Evolutionary conservation across 1,284 basidiomycete genomes (phyloP).

Genomic region (Ustilago tritici): DNA sequence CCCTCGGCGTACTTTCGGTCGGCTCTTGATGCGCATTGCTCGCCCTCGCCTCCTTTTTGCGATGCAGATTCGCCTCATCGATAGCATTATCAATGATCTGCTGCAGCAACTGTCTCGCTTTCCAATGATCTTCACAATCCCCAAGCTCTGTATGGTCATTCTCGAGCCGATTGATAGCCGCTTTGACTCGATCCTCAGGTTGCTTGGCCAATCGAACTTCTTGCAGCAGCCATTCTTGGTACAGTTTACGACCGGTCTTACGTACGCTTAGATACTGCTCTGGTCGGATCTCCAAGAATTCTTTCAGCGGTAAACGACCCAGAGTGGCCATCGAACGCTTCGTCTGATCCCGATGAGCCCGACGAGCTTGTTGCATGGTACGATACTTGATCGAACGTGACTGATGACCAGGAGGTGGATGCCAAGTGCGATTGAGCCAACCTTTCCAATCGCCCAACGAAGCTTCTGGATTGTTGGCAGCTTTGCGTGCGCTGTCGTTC

Average conservation of each 20-base stretch:
- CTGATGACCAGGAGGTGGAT: slow-evolving; percentile 34
- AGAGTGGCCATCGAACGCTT: slow-evolving; percentile 56
- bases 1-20: slow-evolving; percentile 30
- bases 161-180: slow-evolving; percentile 53
- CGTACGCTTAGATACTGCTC: slow-evolving; percentile 56
- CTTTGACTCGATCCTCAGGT: slow-evolving; percentile 52
- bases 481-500: slow-evolving; percentile 35
- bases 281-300: slow-evolving; percentile 55
- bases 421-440: slow-evolving; percentile 51
- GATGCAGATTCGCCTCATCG: slow-evolving; percentile 56
- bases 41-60: slow-evolving; percentile 45
- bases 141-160: slow-evolving; percentile 48
- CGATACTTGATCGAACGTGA: slow-evolving; percentile 46
- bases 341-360: slow-evolving; percentile 46
- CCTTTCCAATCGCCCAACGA: slow-evolving; percentile 50
- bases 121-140: slow-evolving; percentile 59
- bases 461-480: slow-evolving; percentile 21
- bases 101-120: slow-evolving; percentile 54
- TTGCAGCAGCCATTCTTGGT: slow-evolving; percentile 56
- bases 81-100: slow-evolving; percentile 62
- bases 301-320: slow-evolving; percentile 54
- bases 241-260: slow-evolving; percentile 52
- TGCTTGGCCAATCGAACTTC: slow-evolving; percentile 60
- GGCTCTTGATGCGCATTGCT: slow-evolving; percentile 38
- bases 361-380: slow-evolving; percentile 50